These are phyloP conservation scores for Tetrahymena malaccensis DNA, from an alignment of 73 alveolate genomes.

Conservation along the genomic window DNA sequence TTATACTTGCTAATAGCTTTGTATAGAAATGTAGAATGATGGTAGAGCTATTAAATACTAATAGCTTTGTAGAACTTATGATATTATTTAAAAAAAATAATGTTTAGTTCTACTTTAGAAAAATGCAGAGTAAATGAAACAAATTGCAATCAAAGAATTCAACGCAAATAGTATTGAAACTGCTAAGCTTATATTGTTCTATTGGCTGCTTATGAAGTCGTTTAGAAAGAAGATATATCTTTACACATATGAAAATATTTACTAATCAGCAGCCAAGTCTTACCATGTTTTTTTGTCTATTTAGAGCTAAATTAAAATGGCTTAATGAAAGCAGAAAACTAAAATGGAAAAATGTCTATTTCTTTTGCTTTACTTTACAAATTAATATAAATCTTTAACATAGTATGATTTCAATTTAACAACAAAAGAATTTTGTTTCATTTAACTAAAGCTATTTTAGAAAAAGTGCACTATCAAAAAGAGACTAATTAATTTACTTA, in stretches of 20 bases:
- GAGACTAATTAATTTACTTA: not conserved
- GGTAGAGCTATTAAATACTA: not conserved
- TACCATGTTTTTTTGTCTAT: not conserved
- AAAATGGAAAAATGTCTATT: not conserved
- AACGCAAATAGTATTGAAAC: not conserved
- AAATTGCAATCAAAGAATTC: no score
- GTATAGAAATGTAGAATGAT: not conserved
- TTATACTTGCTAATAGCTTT: no score
- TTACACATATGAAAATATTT: not conserved
- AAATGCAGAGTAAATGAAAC: not conserved
- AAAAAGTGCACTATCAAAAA: no score
- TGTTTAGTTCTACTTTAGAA: not conserved
- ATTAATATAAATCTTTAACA: not conserved
- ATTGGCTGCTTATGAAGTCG: not conserved
- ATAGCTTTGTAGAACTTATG: not conserved
- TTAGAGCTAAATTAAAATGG: not conserved
- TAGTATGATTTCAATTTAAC: no score
- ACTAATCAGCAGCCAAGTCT: not conserved
- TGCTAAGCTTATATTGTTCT: no score
- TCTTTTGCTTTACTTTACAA: not conserved
- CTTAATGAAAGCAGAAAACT: not conserved
- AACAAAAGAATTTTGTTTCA: no score
- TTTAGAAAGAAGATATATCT: no score
- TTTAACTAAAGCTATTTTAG: not conserved
- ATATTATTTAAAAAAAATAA: no score